Evolutionary conservation across 1,284 basidiomycete species (phyloP), one percentile per base, ranked within the genome.

Genomic region (Irpex sp.): DNA sequence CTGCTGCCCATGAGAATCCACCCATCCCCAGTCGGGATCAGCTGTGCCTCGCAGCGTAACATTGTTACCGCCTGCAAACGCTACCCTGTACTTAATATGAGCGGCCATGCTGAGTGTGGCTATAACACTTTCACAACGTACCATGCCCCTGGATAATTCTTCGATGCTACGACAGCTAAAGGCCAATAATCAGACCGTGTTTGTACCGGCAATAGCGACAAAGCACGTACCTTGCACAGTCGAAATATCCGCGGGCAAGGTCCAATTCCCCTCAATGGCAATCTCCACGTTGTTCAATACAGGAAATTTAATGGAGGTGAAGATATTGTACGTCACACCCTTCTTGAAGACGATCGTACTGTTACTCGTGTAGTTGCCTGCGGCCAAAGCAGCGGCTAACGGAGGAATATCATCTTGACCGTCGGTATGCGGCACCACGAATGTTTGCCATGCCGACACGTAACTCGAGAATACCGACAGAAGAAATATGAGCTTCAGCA

Each of bases 11-110:
- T 87, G 81, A 0, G 76, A 81, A 64, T 87, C 82, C 0, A 88
- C 79, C 85, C 85, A 87, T 11, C 85, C 85, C 82, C 84, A 85
- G 2, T 82, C 63, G 0, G 83, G 81, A 65, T 87, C 82, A 5
- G 70, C 74, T 17, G 80, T 81, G 1, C 86, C 85, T 31, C 81
- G 76, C 5, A 88, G 71, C 8, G 84, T 87, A 57, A 87, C 83
- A 61, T 87, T 87, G 37, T 71, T 81, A 5, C 85, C 85, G 9
- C 82, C 82, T 1, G 71, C 75, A 64, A 86, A 87, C 0, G 80
- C 67, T 58, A 86, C 79, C 84, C 82, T 83, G 62, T 17, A 7
- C 21, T n/a, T 4, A 7, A 15, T 48, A 57, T 9, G 7, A 21
- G 17, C 44, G 48, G n/a, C 7, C n/a, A 52, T 13, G 9, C 47